phyloP scores from a whole-genome alignment of 2,329 filamentous ascomycete species.

The Aschersonia sp. region DNA sequence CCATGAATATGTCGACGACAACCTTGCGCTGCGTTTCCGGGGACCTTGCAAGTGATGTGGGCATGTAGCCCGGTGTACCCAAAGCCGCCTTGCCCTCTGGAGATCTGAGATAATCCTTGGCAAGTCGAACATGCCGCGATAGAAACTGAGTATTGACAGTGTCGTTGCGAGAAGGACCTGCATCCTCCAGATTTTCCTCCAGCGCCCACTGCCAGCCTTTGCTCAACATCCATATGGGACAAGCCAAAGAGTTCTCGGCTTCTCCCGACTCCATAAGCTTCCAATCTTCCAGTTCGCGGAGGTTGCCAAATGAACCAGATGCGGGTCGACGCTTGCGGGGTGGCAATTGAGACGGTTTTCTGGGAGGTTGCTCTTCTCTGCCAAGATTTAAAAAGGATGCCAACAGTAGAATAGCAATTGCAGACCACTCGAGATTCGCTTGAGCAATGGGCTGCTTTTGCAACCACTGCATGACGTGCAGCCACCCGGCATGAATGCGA shows the following conservation, averaged over 20 bases:
- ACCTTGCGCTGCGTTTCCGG: slow-evolving; percentile 43
- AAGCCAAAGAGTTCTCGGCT: slow-evolving; percentile 31
- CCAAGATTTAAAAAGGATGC: slow-evolving; percentile 48
- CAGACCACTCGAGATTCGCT: slow-evolving; percentile 53
- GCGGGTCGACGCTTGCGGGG: slow-evolving; percentile 15
- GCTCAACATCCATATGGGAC: slow-evolving; percentile 44
- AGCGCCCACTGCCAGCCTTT: slow-evolving; percentile 59
- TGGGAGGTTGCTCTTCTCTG: slow-evolving; percentile 12
- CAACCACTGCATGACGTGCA: slow-evolving; percentile 60
- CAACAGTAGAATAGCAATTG: slow-evolving; percentile 48
- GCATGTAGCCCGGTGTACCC: slow-evolving; percentile 45
- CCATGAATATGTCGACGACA: slow-evolving; percentile 55
- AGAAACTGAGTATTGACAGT: slow-evolving; percentile 25
- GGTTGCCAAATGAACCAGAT: slow-evolving; percentile 20
- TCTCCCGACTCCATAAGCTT: slow-evolving; percentile 30
- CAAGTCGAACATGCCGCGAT: slow-evolving; percentile 37
- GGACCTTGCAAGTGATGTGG: slow-evolving; percentile 39
- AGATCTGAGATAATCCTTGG: slow-evolving; percentile 51
- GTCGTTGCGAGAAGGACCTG: slow-evolving; percentile 11
- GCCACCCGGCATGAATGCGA: slow-evolving; percentile 56
- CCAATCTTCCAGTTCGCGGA: slow-evolving; percentile 28
- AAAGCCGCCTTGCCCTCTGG: slow-evolving; percentile 39
- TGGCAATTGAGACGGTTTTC: slow-evolving; percentile 13
- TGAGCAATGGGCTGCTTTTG: slow-evolving; percentile 28
- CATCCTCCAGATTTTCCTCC: slow-evolving; percentile 32